Percentiles rank a stretch among this genome's conserved stretches.
phyloP scores from a whole-genome alignment of 345 rosid genomes.

The Kandelia obovata region DNA sequence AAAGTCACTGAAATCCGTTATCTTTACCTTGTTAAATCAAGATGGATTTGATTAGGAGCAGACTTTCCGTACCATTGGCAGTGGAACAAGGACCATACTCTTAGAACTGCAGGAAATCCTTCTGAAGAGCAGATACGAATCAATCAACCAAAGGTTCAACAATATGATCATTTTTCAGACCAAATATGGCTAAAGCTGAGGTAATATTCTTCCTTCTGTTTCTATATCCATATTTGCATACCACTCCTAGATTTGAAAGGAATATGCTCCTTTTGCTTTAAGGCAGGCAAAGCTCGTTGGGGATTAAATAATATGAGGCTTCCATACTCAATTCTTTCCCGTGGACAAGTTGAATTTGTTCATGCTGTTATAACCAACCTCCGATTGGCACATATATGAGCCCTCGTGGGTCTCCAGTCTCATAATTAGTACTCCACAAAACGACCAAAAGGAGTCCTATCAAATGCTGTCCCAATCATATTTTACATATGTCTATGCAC shows the following conservation, averaged over 20 bases:
- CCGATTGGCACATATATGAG: not conserved
- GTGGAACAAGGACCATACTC: not conserved
- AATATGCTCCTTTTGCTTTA: not conserved
- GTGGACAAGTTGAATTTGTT: not conserved
- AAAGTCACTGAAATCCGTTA: not conserved
- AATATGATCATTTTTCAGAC: not conserved
- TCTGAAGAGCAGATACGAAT: not conserved
- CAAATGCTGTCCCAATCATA: too few relatives aligned
- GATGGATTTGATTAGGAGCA: not conserved
- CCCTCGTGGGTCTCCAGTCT: not conserved
- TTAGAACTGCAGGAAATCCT: too few relatives aligned
- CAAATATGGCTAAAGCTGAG: not conserved
- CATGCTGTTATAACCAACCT: not conserved
- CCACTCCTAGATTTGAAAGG: not conserved
- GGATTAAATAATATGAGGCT: not conserved
- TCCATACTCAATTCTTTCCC: constrained; percentile 1
- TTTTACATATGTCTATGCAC: too few relatives aligned
- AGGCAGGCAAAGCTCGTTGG: too few relatives aligned
- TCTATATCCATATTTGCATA: not conserved
- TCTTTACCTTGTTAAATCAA: not conserved
- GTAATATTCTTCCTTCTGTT: not conserved
- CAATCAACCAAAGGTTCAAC: not conserved
- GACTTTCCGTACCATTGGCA: not conserved
- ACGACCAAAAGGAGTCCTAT: too few relatives aligned
- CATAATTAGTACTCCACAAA: not conserved